Conservation (phyloP, 176 grass and related monocot species). For the Bothriochloa decipiens region DNA sequence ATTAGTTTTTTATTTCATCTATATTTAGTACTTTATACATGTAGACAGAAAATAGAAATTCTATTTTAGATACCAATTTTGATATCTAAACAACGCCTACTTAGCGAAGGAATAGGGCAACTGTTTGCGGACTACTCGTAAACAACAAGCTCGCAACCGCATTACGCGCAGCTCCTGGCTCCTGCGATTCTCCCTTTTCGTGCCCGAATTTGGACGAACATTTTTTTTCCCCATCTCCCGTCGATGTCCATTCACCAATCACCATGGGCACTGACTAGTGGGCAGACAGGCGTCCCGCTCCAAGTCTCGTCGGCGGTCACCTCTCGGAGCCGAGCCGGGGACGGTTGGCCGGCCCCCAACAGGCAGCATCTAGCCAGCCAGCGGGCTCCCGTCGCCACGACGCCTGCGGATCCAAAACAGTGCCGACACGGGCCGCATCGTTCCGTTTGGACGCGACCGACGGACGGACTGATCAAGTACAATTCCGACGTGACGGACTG, state of each 20-base stretch:
- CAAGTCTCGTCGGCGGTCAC: constrained; percentile 24
- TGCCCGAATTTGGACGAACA: background rate
- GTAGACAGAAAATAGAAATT: no score
- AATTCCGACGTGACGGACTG: constrained; percentile 5
- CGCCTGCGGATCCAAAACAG: constrained; percentile 35
- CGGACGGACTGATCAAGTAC: background rate
- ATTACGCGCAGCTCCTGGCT: no score
- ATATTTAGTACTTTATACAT: no score
- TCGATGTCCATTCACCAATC: no score
- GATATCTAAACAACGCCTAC: no score
- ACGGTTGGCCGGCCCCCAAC: constrained; percentile 7
- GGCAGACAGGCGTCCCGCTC: background rate
- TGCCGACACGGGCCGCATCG: constrained; percentile 35
- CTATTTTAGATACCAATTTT: no score
- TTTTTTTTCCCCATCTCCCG: background rate
- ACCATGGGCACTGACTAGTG: no score
- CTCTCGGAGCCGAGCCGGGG: background rate
- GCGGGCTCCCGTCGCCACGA: background rate
- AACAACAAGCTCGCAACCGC: background rate
- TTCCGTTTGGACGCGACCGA: no score
- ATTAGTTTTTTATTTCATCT: no score
- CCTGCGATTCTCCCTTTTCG: background rate
- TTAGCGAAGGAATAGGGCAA: background rate
- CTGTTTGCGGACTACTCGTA: background rate
- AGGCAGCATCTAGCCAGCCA: background rate